Evolutionary conservation across 2,329 filamentous ascomycete genomes (phyloP), one percentile per base, ranked within the genome.

Genomic region (Clonostachys chloroleuca): DNA sequence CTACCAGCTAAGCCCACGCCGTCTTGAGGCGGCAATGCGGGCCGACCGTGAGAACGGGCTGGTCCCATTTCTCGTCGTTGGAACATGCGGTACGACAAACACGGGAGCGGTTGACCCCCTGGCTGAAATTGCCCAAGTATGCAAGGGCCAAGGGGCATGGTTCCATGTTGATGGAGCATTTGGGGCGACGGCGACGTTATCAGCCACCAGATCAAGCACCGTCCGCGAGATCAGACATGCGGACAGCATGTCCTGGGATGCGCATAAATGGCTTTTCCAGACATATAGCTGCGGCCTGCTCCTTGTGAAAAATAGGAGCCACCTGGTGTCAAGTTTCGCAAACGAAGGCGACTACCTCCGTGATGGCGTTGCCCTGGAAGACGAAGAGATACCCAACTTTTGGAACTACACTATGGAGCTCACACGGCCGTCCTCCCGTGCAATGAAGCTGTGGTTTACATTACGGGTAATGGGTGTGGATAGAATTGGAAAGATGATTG

Each of bases 191-290:
- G 51, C 50, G 5, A 41, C 48, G 1, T 42, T 59, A 5, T 59
- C 56, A 2, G 42, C 48, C 2, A 47, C 52, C 1, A 44, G 54
- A 2, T 46, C 48, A 14, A 34, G 47, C 34, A 45, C 42, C 2
- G 52, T 51, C 1, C 34, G 34, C 3, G 55, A 43, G 1, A 49
- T 59, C 17, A 46, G 46, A 5, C 45, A 50, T 20, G 56, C 53
- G 4, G 52, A 59, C 34, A 59, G 57, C 20, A 40, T 59, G 39
- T 57, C 57, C 2, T 59, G 57, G 57, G 57, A 59, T 4, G 56
- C 57, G 2, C 57, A 59, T 43, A 59, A 59, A n/a, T 59, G 57
- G 56, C 52, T 59, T 0, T 59, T 59, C 13, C 57, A 59, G 24
- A 57, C 53, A 1, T 59, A 59, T 42, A 54, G 50, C 40, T 59